Evolutionary conservation across 352 stramenopile genomes (phyloP), one percentile per base, ranked within the genome.

Genomic region (Pythium coloratum): DNA sequence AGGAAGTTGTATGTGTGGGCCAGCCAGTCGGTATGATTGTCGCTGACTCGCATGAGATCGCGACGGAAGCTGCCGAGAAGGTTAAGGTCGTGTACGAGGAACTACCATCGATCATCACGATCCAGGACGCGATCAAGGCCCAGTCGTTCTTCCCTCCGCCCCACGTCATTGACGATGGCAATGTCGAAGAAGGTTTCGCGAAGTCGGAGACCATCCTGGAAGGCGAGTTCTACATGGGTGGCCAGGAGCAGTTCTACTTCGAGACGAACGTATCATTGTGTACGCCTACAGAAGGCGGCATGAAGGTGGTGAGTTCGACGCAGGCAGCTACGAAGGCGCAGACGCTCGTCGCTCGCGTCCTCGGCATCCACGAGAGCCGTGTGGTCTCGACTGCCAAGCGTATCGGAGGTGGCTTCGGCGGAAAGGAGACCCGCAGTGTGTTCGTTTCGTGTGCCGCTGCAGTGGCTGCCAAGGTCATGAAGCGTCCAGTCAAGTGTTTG

Each of bases 231-330:
- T 79, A 88, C 34, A 90, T 96, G 56, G 94, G 93, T 24, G 95
- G 93, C 7, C 96, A 99, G 66, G 94, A 98, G 65, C 96, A 99
- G 74, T 98, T 99, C 69, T 99, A 99, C 78, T 90, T 98, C 24
- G 94, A 98, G 73, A 97, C 90, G 10, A 94, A 98, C 54, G 81
- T 88, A 10, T 89, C 87, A 5, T 69, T 97, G 6, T 92, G 76
- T 33, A 87, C 78, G 2, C 90, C 92, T 1, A 73, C 83, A 60
- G 92, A 98, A 59, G 90, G 91, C 30, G 89, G 92, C 16, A 88
- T 99, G 69, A 96, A 96, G 40, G 84, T 99, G 32, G 92, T 98
- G 42, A 88, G 83, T 30, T 99, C 95, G 1, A 99, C 96, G 0
- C 97, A 99, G 79, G 94, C 92, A 6, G 80, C 88, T 6, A 97